phyloP scores from a whole-genome alignment of 352 stramenopile genomes.

The Phytophthora chlamydospora region DNA sequence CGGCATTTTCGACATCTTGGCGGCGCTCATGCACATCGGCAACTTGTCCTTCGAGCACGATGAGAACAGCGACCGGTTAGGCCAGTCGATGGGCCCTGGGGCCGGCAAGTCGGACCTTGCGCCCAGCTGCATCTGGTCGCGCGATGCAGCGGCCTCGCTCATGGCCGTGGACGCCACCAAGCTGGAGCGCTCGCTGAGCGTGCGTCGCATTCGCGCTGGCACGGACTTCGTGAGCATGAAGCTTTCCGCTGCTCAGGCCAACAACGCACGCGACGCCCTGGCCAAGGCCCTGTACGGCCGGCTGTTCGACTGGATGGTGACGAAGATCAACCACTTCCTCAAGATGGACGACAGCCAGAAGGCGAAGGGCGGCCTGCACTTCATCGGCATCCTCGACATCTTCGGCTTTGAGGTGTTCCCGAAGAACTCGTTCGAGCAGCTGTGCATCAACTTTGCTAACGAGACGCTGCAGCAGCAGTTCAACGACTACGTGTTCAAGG shows the following conservation, averaged over 20 bases:
- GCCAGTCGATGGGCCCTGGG: conserved; percentile 40
- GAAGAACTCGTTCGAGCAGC: conserved; percentile 91
- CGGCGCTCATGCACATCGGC: conserved; percentile 89
- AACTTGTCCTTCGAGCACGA: conserved; percentile 89
- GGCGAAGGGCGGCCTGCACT: conserved; percentile 60
- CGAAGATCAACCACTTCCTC: conserved; percentile 85
- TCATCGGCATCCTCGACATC: conserved; percentile 93
- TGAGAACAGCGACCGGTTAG: conserved; percentile 59
- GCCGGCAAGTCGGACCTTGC: conserved; percentile 49
- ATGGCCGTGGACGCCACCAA: conserved; percentile 75
- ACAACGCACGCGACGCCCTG: conserved; percentile 82
- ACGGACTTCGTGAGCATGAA: conserved; percentile 89
- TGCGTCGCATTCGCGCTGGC: conserved; percentile 80
- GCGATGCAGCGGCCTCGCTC: conserved; percentile 70
- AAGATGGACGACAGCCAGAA: conserved; percentile 82
- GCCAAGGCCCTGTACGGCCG: conserved; percentile 89
- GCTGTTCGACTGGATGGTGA: conserved; percentile 92
- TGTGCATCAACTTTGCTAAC: conserved; percentile 92
- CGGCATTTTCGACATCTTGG: conserved; percentile 84
- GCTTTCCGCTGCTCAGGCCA: conserved; percentile 80
- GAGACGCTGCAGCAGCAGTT: conserved; percentile 91
- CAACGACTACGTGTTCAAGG: conserved; percentile 91
- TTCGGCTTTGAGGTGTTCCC: conserved; percentile 94
- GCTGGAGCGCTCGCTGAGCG: conserved; percentile 75
- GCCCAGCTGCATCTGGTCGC: conserved; percentile 70